A percentile compares a stretch with the other conserved stretches of the same genome.
Evolutionary conservation across 352 stramenopile species (phyloP).

Genomic region (Phytophthora capsici): DNA sequence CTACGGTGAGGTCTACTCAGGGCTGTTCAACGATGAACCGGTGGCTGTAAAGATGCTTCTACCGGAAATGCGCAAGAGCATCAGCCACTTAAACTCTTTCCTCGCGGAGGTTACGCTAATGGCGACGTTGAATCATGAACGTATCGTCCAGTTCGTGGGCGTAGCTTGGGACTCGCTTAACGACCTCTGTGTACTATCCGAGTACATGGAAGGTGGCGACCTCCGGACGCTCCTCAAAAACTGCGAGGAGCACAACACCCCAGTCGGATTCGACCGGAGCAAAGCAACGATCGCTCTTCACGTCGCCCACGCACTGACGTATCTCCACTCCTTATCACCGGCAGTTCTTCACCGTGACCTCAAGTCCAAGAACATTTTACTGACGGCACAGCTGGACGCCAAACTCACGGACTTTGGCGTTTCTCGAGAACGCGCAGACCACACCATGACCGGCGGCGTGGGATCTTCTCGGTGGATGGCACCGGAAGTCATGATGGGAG

Average conservation of each 20-base stretch:
- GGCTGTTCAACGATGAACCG: constrained; percentile 30
- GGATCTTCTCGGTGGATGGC: constrained; percentile 54
- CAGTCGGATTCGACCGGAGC: constrained; percentile 31
- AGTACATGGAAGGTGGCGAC: constrained; percentile 59
- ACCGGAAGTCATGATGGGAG: constrained; percentile 52
- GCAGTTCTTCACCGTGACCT: constrained; percentile 39
- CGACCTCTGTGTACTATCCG: constrained; percentile 48
- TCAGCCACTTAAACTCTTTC: constrained; percentile 42
- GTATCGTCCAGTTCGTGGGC: constrained; percentile 53
- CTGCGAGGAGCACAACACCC: constrained; percentile 34
- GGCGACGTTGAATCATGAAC: constrained; percentile 44
- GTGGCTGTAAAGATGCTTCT: constrained; percentile 46
- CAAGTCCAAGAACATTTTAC: constrained; percentile 47
- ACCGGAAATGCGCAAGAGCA: constrained; percentile 42
- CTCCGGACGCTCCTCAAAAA: constrained; percentile 40
- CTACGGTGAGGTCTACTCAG: constrained; percentile 42
- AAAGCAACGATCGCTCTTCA: constrained; percentile 42
- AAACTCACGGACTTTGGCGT: constrained; percentile 49
- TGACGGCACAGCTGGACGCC: constrained; percentile 33
- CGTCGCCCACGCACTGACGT: constrained; percentile 44
- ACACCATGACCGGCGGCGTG: constrained; percentile 46
- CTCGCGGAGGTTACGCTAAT: constrained; percentile 44
- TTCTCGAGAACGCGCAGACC: constrained; percentile 40
- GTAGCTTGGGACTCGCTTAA: constrained; percentile 58
- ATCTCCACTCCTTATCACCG: constrained; percentile 47